Conservation (phyloP, 306 rosid genomes). For the Geum urbanum region DNA sequence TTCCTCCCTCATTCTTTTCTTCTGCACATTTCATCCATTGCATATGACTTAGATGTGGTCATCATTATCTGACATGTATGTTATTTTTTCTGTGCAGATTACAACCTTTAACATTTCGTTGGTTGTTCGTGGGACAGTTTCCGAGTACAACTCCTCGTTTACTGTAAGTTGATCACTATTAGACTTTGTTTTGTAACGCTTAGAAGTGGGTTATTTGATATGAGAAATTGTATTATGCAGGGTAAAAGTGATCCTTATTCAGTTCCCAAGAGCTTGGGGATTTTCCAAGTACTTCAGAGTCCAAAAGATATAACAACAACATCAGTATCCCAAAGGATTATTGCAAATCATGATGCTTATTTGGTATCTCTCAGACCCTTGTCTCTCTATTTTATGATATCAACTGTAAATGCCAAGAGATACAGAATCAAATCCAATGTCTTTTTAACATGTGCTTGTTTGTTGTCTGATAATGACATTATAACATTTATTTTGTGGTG, state of each 20-base stretch:
- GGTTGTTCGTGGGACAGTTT: constrained; percentile 81
- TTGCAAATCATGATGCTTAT: constrained; percentile 92
- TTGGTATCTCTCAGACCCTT: constrained; percentile 37
- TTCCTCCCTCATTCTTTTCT: not conserved
- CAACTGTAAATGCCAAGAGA: not conserved
- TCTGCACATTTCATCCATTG: not conserved
- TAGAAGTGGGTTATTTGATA: constrained; percentile 13
- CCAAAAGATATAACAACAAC: constrained; percentile 75
- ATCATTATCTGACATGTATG: constrained; percentile 8
- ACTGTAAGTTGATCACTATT: constrained; percentile 43
- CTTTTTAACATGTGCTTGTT: not conserved
- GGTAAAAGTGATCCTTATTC: constrained; percentile 63
- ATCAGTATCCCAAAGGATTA: constrained; percentile 79
- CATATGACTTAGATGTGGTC: not conserved
- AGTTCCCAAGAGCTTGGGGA: constrained; percentile 78
- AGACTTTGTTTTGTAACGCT: not conserved
- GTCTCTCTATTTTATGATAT: not conserved
- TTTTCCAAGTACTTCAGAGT: constrained; percentile 77
- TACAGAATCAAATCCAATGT: not conserved
- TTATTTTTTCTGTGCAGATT: constrained; percentile 51
- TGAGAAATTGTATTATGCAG: constrained; percentile 38
- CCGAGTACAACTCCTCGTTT: constrained; percentile 48
- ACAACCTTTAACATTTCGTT: constrained; percentile 85
- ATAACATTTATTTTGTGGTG: too few species aligned
- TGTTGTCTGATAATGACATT: too few species aligned